A percentile compares a stretch with the other conserved stretches of the same genome.
Conservation (phyloP, 2,329 filamentous ascomycete genomes). For the Colletotrichum australisinense region DNA sequence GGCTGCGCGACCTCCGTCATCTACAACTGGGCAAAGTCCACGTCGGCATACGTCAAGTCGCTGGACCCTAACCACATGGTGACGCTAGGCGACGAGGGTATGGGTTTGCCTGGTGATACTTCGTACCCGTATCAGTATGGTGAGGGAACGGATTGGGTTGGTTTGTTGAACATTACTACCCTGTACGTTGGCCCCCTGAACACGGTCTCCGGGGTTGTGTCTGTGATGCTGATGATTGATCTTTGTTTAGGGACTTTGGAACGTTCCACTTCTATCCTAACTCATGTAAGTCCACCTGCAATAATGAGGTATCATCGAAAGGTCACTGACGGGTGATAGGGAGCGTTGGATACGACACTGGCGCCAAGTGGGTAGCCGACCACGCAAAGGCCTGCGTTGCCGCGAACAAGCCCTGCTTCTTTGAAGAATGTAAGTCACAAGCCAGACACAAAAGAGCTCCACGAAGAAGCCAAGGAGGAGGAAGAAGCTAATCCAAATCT, state of each 20-base stretch:
- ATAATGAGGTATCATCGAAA: conserved; percentile 27
- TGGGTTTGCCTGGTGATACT: conserved; percentile 59
- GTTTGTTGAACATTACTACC: conserved; percentile 62
- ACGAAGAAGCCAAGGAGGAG: too few relatives aligned
- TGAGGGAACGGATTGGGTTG: conserved; percentile 64
- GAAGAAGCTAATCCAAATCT: neutral
- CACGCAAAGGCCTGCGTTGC: conserved; percentile 43
- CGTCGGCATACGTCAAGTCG: conserved; percentile 72
- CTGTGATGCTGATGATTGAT: neutral
- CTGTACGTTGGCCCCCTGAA: conserved; percentile 41
- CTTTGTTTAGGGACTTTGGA: conserved; percentile 52
- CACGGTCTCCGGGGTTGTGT: neutral
- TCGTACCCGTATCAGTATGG: conserved; percentile 62
- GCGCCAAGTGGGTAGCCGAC: conserved; percentile 39
- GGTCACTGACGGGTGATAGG: conserved; percentile 25
- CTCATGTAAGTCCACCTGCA: conserved; percentile 39
- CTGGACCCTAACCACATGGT: conserved; percentile 73
- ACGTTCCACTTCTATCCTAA: conserved; percentile 46
- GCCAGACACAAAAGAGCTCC: neutral
- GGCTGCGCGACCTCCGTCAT: conserved; percentile 69
- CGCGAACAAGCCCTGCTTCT: conserved; percentile 45
- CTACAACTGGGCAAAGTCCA: conserved; percentile 68
- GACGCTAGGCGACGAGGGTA: conserved; percentile 69
- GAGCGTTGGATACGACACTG: conserved; percentile 28
- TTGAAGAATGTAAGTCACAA: conserved; percentile 46